Evolutionary conservation across 306 rosid genomes (phyloP), one percentile per base, ranked within the genome.

Genomic region (Comarum palustre): DNA sequence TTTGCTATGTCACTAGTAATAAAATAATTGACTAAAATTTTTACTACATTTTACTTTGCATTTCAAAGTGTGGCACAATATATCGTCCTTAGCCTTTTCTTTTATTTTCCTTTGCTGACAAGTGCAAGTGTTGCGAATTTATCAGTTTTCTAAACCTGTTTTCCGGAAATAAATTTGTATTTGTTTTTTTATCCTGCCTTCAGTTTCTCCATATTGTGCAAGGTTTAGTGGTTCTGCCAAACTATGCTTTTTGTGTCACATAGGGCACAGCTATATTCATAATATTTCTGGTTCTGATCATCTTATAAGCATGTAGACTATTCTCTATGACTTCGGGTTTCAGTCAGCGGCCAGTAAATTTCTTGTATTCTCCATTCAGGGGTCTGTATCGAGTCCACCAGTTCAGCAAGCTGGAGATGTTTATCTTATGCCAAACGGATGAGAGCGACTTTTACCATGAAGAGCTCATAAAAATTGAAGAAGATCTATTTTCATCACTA

Each of bases 341-440:
- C 27, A 19, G 38, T 22, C 65, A 27, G 16, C 31, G 2, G 69
- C 29, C 31, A 39, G n/a, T 77, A 68, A 72, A 5, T 29, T 20
- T 5, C 6, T 45, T 36, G 19, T 61, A 77, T 77, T 60, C 39
- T 81, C 70, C 22, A 32, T 72, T 66, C 95, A 91, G 98, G 89
- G 98, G 98, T 74, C 97, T 94, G 38, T 91, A 94, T 84, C 90
- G 98, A 76, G 98, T 94, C 50, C 98, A 94, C 87, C 99, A 94
- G 81, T 94, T 94, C 90, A 89, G 97, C 91, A 94, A 94, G 86
- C 84, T 83, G 77, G 99, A 94, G 82, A 89, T 91, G 97, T 94
- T 94, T 80, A 76, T 94, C 39, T 75, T 94, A 65, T 94, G 99
- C 82, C 92, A 77, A 36, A 89, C 97, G 5, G 95, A 88, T 66